Evolutionary conservation across 1,284 basidiomycete genomes (phyloP).

Genomic region (Volvariella surrecta): DNA sequence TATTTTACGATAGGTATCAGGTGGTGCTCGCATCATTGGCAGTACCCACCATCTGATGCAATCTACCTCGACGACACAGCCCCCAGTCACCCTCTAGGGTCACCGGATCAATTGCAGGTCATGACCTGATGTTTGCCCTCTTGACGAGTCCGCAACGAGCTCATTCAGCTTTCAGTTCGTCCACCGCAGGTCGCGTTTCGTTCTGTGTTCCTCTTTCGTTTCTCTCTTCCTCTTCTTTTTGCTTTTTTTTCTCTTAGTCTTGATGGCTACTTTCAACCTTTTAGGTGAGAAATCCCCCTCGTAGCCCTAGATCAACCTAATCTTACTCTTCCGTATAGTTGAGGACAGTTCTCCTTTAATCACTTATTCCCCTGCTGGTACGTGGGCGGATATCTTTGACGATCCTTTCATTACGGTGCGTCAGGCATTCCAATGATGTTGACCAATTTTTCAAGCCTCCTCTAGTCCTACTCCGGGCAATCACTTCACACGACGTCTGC

Average conservation of each 20-base stretch:
- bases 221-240: constrained; percentile 14
- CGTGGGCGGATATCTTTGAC: constrained; percentile 31
- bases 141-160: background rate
- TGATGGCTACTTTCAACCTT: constrained; percentile 38
- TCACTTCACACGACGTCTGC: constrained; percentile 30
- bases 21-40: no score
- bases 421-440: background rate
- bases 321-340: constrained; percentile 18
- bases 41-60: no score
- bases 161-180: constrained; percentile 3
- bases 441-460: background rate
- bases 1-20: no score
- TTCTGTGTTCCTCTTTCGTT: constrained; percentile 9
- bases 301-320: background rate
- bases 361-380: constrained; percentile 30
- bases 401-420: constrained; percentile 29
- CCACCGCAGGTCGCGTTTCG: constrained; percentile 6
- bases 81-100: no score
- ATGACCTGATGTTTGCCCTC: no score
- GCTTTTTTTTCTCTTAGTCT: constrained; percentile 21
- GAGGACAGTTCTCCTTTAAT: constrained; percentile 40
- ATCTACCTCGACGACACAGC: no score
- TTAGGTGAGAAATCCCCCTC: constrained; percentile 21
- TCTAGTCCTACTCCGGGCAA: constrained; percentile 29
- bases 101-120: no score